Evolutionary conservation across 495 filamentous ascomycete genomes (phyloP).

Genomic region (Evansstolkia leycettana): DNA sequence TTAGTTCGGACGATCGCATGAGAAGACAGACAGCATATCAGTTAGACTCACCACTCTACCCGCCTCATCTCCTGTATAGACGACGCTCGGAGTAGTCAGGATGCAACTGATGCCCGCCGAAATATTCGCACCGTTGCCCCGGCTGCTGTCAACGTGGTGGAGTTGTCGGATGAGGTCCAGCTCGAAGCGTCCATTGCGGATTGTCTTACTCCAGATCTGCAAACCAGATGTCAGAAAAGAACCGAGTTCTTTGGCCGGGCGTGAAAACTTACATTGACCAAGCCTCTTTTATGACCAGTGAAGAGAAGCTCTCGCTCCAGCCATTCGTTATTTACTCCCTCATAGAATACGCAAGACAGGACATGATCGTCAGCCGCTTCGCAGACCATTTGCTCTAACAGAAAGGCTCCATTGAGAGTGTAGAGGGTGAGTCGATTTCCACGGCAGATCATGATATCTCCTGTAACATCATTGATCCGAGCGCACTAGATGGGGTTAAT

Average conservation of each 20-base stretch:
- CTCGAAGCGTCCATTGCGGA: constrained; percentile 40
- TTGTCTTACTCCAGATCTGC: constrained; percentile 44
- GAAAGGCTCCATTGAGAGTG: constrained; percentile 72
- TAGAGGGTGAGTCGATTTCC: constrained; percentile 64
- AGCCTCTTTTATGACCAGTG: constrained; percentile 73
- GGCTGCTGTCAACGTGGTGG: constrained; percentile 65
- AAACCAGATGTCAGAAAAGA: not conserved
- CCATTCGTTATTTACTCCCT: constrained; percentile 87
- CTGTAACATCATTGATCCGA: constrained; percentile 77
- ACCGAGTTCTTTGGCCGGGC: not conserved
- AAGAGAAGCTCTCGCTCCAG: constrained; percentile 76
- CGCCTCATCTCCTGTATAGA: constrained; percentile 90
- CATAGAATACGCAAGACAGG: constrained; percentile 80
- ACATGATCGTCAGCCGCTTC: constrained; percentile 60
- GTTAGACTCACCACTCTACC: constrained; percentile 57
- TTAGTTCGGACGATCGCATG: constrained; percentile 11
- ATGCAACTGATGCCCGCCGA: constrained; percentile 79
- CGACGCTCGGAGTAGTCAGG: constrained; percentile 64
- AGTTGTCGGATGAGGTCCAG: constrained; percentile 60
- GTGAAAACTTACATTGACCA: constrained; percentile 52
- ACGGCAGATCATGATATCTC: constrained; percentile 74
- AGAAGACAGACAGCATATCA: not conserved
- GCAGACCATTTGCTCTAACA: constrained; percentile 72
- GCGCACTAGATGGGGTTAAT: constrained; percentile 45
- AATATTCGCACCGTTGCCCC: constrained; percentile 64